Evolutionary conservation across 345 rosid genomes (phyloP), one percentile per base, ranked within the genome.

Genomic region (Citrus inodora): DNA sequence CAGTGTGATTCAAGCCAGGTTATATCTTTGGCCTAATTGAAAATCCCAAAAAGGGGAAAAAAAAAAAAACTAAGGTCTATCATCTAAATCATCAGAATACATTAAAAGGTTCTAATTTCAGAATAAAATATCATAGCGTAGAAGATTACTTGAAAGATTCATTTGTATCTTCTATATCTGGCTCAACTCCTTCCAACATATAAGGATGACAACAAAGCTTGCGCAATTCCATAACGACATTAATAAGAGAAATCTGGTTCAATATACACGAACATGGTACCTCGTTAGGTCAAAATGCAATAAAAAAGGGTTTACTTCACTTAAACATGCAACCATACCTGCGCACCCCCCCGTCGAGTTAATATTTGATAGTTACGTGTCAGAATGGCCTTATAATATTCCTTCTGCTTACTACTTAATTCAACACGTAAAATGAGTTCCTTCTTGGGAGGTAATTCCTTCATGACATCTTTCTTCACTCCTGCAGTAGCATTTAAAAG

Each of bases 181-280:
- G 99, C 70, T 97, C 99, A 80, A 93, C 96, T 82, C 99, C 99
- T 83, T 94, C 98, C 75, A 92, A 85, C 95, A 97, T 89, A 75
- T 90, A 97, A 77, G 99, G 91, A 90, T 97, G 99, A 87, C 99
- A 97, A 83, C 98, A 97, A 66, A 97, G 95, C 87, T 97, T 97
- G 79, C 99, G 94, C 88, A 97, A 80, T 86, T 97, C 98, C 99
- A 97, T 97, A 83, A 97, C 97, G 80, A 97, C 98, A 71, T 97
- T 97, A 70, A 89, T 97, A 72, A 97, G 95, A 78, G 98, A 94
- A 81, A 97, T 92, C 99, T 97, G 91, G 70, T 67, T 71, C 24
- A 80, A 76, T 42, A 59, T 74, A 82, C 40, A 76, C 61, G 65
- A 79, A 78, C 28, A 80, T 69, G 72, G 75, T 63, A 37, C 67